A percentile compares a stretch with the other conserved stretches of the same genome.
Conservation (phyloP, 2,329 filamentous ascomycete genomes). For the Beauveria varroae region DNA sequence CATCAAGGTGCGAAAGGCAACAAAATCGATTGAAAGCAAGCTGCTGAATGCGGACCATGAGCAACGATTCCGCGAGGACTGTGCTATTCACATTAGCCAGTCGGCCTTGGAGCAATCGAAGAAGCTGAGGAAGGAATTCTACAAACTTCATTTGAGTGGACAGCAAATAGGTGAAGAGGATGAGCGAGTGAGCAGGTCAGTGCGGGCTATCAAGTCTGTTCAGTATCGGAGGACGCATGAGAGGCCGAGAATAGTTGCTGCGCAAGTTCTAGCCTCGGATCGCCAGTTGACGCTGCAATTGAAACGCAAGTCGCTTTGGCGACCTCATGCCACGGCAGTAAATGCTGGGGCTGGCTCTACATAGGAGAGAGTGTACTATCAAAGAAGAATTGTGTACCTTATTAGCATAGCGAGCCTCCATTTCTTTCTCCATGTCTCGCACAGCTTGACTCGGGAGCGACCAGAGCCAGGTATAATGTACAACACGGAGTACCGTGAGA, state of each 20-base stretch:
- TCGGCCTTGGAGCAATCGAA: slow-evolving; percentile 16
- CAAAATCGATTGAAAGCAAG: slow-evolving; percentile 27
- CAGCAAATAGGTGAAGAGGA: neutral
- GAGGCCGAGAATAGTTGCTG: neutral
- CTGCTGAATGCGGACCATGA: slow-evolving; percentile 24
- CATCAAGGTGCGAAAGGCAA: slow-evolving; percentile 21
- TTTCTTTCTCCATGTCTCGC: neutral
- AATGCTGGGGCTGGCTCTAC: neutral
- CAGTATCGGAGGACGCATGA: too few species aligned
- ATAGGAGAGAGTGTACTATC: neutral
- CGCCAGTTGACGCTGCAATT: neutral
- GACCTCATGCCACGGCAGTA: neutral
- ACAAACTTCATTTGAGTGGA: neutral
- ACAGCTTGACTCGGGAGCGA: neutral
- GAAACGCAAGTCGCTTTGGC: neutral
- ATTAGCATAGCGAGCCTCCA: neutral
- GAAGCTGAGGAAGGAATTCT: slow-evolving; percentile 19
- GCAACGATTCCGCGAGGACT: slow-evolving; percentile 21
- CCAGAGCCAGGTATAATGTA: neutral
- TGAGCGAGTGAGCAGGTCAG: neutral
- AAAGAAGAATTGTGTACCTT: neutral
- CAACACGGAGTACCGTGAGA: neutral
- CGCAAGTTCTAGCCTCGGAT: neutral
- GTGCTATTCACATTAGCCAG: slow-evolving; percentile 22
- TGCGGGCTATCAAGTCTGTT: neutral